Evolutionary conservation across 768 basidiomycete species (phyloP).

Genomic region (Lactifluus piperatus): DNA sequence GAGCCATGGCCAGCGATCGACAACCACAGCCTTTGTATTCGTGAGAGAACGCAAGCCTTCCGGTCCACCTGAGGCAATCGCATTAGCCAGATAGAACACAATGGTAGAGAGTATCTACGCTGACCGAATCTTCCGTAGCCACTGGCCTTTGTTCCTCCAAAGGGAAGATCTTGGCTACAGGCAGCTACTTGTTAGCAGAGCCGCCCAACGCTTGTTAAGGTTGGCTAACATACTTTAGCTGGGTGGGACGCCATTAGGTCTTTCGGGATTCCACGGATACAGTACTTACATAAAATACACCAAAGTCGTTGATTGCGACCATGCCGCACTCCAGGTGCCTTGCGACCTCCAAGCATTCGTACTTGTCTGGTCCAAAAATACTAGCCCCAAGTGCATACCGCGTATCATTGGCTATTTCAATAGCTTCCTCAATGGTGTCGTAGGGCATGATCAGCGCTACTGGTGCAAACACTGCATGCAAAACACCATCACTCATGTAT

Average conservation of each 20-base stretch:
- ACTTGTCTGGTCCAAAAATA: slow-evolving; percentile 84
- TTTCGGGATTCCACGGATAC: not conserved
- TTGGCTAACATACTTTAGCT: slow-evolving; percentile 57
- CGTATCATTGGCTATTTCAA: slow-evolving; percentile 82
- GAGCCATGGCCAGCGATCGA: slow-evolving; percentile 77
- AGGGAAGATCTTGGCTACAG: slow-evolving; percentile 81
- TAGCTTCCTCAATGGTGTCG: slow-evolving; percentile 73
- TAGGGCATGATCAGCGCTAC: slow-evolving; percentile 83
- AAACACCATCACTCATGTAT: slow-evolving; percentile 7
- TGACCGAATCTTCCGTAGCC: slow-evolving; percentile 91
- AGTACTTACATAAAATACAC: slow-evolving; percentile 67
- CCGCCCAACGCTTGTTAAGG: slow-evolving; percentile 15
- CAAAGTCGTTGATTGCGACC: slow-evolving; percentile 96
- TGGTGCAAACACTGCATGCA: slow-evolving; percentile 75
- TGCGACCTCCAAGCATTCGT: slow-evolving; percentile 71
- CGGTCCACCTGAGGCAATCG: slow-evolving; percentile 55
- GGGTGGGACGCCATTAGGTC: slow-evolving; percentile 19
- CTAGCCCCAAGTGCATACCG: slow-evolving; percentile 88
- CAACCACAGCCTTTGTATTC: slow-evolving; percentile 79
- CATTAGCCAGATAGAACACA: slow-evolving; percentile 11
- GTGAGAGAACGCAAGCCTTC: slow-evolving; percentile 88
- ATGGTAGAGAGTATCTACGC: slow-evolving; percentile 22
- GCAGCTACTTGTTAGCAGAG: slow-evolving; percentile 23
- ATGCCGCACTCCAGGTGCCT: slow-evolving; percentile 85
- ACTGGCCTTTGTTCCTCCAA: slow-evolving; percentile 85